Evolutionary conservation across 1,139 yeast species (phyloP), one percentile per base, ranked within the genome.

Genomic region (Kluyveromyces sp.): DNA sequence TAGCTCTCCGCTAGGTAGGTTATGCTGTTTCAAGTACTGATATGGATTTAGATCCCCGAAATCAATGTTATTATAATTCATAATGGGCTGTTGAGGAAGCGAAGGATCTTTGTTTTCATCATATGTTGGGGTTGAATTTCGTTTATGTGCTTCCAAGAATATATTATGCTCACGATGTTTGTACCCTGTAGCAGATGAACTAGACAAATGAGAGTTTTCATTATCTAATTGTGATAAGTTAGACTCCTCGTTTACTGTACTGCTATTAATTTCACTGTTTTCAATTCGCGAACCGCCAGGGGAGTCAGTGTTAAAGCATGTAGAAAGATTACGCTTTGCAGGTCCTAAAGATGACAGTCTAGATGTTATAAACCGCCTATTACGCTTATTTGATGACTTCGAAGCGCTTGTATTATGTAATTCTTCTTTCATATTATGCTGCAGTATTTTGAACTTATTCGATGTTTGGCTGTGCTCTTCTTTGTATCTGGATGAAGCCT

Each of bases 1-100:
- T 37, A 68, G 53, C 29, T 68, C 72, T 27, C 53, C 52, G 2
- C 68, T 54, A 1, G 71, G 68, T 15, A 67, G 48, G 36, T 64
- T 61, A 48, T 66, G 57, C 49, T 59, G 60, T 46, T 61, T 66
- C 35, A 65, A 51, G 47, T 66, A 68, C 49, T 68, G 70, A 34
- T 66, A 64, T 4, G 72, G 72, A 48, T 67, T 68, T 42, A 67
- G 50, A 5, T 65, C 67, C 34, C 67, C 68, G 51, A 68, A 65
- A 26, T 66, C 64, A 27, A 62, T 55, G 44, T 53, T 32, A 3
- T 49, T 51, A 45, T 59, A 60, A 40, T 54, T 51, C 28, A 45
- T 44, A 10, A 6, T 4, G 25, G 32, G 29, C 28, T 30, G 26
- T n/a, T 35, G 30, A 2, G 31, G 4, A 21, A 43, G 25, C 8